A percentile compares a stretch with the other conserved stretches of the same genome.
These are phyloP conservation scores for Secale cereale DNA, from an alignment of 176 grass and related monocot species.

Conservation along the genomic window DNA sequence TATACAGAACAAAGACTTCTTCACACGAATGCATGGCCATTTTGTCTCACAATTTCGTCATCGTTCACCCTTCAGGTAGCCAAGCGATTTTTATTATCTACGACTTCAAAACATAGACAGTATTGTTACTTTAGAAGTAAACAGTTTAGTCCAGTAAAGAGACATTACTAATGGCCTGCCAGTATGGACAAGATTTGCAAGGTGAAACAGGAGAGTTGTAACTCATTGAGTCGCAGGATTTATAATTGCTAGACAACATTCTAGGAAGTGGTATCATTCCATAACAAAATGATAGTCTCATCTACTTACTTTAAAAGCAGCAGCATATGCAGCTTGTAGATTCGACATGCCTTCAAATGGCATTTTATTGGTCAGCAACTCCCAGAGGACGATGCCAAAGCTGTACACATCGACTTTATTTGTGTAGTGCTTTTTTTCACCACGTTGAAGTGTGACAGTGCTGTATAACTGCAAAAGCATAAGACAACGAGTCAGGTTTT, in stretches of 20 bases:
- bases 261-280: not conserved
- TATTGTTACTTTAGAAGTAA: not conserved
- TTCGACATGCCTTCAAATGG: conserved; percentile 99
- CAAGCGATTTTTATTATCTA: not conserved
- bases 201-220: not conserved
- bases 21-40: not conserved
- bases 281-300: not conserved
- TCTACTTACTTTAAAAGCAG: conserved; percentile 82
- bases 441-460: conserved; percentile 88
- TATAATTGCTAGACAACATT: not conserved
- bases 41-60: conserved; percentile 7
- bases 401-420: conserved; percentile 99
- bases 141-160: conserved; percentile 22
- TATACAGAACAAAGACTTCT: not conserved
- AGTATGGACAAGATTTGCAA: not conserved
- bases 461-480: conserved; percentile 77
- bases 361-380: conserved; percentile 96
- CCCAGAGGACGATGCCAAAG: conserved; percentile 98
- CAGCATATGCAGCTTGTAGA: conserved; percentile 98
- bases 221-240: not conserved
- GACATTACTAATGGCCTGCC: conserved; percentile 3
- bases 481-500: not conserved
- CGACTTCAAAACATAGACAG: not conserved
- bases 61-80: not conserved
- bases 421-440: conserved; percentile 99